A percentile compares a stretch with the other conserved stretches of the same genome.
Evolutionary conservation across 768 basidiomycete species (phyloP).

Genomic region (Rhodotorula graminis): DNA sequence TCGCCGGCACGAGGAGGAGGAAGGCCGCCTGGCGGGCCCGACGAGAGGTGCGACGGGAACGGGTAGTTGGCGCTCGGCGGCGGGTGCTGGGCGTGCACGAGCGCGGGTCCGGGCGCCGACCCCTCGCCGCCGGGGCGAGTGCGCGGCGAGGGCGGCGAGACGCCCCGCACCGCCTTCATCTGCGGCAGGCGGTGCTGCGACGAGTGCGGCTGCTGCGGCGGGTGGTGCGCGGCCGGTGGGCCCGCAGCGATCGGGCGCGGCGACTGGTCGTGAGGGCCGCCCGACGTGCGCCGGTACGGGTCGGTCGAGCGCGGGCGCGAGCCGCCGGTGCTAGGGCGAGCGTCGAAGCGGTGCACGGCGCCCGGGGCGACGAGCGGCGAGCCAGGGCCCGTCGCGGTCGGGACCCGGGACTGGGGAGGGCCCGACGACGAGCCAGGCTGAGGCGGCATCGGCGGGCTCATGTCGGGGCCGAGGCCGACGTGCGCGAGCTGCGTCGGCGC

Average conservation of each 20-base stretch:
- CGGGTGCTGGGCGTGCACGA: background rate
- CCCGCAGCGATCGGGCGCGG: background rate
- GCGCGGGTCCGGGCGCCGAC: background rate
- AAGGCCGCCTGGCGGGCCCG: background rate
- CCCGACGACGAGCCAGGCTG: constrained; percentile 2
- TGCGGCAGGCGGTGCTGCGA: constrained; percentile 15
- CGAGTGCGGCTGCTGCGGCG: background rate
- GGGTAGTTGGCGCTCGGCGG: constrained; percentile 2
- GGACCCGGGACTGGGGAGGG: background rate
- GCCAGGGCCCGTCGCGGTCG: background rate
- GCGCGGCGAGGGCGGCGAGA: constrained; percentile 25
- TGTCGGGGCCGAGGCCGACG: constrained; percentile 25
- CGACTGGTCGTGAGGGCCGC: constrained; percentile 20
- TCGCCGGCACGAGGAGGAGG: background rate
- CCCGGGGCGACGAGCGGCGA: constrained; percentile 10
- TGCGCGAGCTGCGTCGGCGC: constrained; percentile 22
- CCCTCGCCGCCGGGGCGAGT: constrained; percentile 5
- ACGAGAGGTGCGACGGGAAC: constrained; percentile 19
- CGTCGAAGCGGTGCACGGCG: constrained; percentile 23
- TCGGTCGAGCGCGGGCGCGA: constrained; percentile 31
- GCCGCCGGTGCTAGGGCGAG: constrained; percentile 1
- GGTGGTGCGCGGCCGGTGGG: background rate
- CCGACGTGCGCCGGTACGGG: constrained; percentile 25
- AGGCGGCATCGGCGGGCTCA: constrained; percentile 12
- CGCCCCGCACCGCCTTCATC: constrained; percentile 21